Conservation (phyloP, 148 eudicot genomes). For the Rhododendron griersonianum region DNA sequence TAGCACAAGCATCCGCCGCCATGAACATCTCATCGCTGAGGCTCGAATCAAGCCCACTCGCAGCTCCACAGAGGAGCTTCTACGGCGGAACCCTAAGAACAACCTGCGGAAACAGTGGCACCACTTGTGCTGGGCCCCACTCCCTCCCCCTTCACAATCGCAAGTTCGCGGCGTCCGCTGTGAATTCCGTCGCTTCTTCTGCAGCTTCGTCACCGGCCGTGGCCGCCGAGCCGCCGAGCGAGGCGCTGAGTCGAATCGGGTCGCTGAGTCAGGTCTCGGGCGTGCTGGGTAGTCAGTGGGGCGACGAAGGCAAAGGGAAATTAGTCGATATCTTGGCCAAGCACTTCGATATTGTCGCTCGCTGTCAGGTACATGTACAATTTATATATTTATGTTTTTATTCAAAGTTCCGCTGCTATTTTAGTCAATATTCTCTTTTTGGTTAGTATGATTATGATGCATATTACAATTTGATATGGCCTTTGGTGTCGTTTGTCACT, state of each 20-base stretch:
- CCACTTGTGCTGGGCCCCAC: neutral
- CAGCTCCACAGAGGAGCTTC: neutral
- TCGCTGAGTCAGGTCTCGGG: constrained; percentile 83
- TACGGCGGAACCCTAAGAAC: neutral
- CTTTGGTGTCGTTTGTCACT: too few species aligned
- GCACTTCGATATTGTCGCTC: constrained; percentile 87
- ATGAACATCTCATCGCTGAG: constrained; percentile 39
- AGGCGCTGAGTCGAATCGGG: constrained; percentile 43
- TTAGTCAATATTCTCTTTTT: neutral
- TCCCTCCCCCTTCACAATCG: constrained; percentile 10
- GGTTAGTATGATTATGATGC: too few species aligned
- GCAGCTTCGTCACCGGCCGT: constrained; percentile 14
- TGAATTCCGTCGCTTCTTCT: constrained; percentile 17
- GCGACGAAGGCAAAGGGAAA: constrained; percentile 93
- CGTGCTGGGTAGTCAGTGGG: constrained; percentile 91
- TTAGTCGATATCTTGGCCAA: constrained; percentile 80
- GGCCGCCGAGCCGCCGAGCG: constrained; percentile 19
- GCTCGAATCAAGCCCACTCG: constrained; percentile 33
- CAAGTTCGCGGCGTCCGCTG: constrained; percentile 9
- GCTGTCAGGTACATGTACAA: constrained; percentile 65
- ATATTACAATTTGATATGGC: too few species aligned
- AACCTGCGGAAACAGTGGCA: neutral
- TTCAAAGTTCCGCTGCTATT: neutral
- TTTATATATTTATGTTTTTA: neutral
- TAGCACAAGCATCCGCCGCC: neutral